Evolutionary conservation across 345 rosid genomes (phyloP), one percentile per base, ranked within the genome.

Genomic region (Geranium brycei): DNA sequence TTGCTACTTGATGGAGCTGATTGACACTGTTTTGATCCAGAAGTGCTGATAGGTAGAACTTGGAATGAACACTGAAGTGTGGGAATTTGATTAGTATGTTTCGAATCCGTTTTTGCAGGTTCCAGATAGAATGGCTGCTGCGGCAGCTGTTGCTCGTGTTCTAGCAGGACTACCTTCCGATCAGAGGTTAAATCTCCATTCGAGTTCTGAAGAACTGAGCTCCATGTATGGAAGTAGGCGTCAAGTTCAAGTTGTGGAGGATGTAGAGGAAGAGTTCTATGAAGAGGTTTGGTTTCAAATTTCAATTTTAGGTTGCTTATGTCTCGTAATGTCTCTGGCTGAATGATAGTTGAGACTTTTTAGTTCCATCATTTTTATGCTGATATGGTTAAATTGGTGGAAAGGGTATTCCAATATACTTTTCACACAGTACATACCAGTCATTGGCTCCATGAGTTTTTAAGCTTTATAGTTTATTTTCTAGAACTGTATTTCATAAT

Each of bases 101-200:
- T 11, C 18, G 19, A 31, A 35, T 66, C 53, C 8, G 51, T 40
- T 62, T 58, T 63, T 75, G 61, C 71, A 95, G 99, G 91, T 95
- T 79, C 99, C 99, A 12, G 91, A 96, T 47, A 83, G 96, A 76
- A 97, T 96, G 60, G 91, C 89, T 0, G 99, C 99, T 13, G 99
- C 99, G 3, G 99, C 99, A 17, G 96, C 87, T 61, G 96, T 93
- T 71, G 97, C 99, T 40, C 92, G 95, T 73, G 96, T 85, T 62
- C 80, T 93, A 69, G 87, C 97, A 5, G 92, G 86, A 62, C 70
- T 93, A 67, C 96, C 92, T 68, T 78, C 91, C 61, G 86, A 87
- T 71, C 95, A 91, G 76, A 82, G 87, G 31, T 76, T 79, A 61
- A 83, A 71, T 79, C 83, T 93, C 38, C 83, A 96, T 16, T 83